Evolutionary conservation across 78 protist genomes (phyloP).

Genomic region (Polysphondylium violaceum): DNA sequence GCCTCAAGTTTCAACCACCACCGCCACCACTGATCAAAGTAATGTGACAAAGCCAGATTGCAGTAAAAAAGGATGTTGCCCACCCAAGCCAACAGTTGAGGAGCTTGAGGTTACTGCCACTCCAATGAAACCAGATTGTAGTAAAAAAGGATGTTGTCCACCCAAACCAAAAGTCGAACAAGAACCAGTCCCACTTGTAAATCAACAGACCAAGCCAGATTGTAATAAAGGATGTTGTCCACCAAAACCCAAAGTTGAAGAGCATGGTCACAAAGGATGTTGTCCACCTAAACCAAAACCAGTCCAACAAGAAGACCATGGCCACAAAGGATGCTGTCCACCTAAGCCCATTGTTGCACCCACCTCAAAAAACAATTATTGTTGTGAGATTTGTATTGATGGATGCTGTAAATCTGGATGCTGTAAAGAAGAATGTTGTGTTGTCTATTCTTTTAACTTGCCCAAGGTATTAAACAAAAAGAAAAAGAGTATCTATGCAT

Average conservation of each 20-base stretch:
- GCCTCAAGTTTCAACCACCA: too few relatives aligned
- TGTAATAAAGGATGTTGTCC: conserved; percentile 52
- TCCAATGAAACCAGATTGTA: background rate
- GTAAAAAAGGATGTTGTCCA: conserved; percentile 50
- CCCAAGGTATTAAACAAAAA: conserved; percentile 14
- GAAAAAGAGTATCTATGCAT: conserved; percentile 36
- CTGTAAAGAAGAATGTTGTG: conserved; percentile 38
- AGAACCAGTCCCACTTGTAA: background rate
- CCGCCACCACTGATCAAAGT: too few relatives aligned
- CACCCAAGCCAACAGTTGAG: background rate
- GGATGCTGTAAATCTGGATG: conserved; percentile 45
- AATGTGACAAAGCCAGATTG: too few relatives aligned
- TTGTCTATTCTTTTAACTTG: background rate
- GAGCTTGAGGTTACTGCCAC: too few relatives aligned
- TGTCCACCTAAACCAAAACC: background rate
- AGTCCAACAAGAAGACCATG: background rate
- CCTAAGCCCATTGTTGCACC: background rate
- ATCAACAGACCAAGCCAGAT: background rate
- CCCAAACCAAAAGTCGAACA: background rate
- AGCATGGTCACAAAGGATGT: conserved; percentile 9
- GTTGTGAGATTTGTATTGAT: conserved; percentile 49
- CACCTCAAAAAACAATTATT: background rate
- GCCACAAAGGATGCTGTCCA: background rate
- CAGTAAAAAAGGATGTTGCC: conserved; percentile 47
- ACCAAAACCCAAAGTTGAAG: background rate